Percentiles rank a stretch among this genome's conserved stretches.
phyloP scores from a whole-genome alignment of 2,329 filamentous ascomycete genomes.

The Apiospora marii region DNA sequence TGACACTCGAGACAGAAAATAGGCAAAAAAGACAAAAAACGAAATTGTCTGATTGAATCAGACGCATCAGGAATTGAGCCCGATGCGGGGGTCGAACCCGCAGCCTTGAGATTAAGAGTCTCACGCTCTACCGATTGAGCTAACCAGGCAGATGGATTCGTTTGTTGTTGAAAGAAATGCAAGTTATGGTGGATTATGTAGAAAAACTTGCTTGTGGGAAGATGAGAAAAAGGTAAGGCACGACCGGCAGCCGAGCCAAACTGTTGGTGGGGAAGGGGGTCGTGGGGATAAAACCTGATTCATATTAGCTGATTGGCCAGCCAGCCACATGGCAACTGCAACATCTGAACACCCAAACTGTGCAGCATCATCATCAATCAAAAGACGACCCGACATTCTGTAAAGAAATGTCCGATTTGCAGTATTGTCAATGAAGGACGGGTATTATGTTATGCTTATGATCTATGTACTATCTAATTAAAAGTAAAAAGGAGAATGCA shows the following conservation, averaged over 20 bases:
- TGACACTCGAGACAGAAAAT: too few relatives aligned
- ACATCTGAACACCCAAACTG: too few relatives aligned
- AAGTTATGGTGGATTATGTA: not conserved
- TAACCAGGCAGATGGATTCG: slow-evolving; percentile 53
- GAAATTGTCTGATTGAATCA: not conserved
- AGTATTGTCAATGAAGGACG: not conserved
- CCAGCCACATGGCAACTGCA: too few relatives aligned
- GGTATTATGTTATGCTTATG: not conserved
- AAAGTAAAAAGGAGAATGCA: not conserved
- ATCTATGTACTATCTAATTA: not conserved
- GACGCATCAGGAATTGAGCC: slow-evolving; percentile 39
- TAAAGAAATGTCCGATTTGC: not conserved
- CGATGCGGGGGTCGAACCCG: slow-evolving; percentile 56
- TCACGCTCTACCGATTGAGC: slow-evolving; percentile 76
- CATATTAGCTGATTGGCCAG: too few relatives aligned
- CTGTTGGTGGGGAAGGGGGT: too few relatives aligned
- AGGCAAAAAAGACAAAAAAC: not conserved
- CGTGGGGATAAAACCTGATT: too few relatives aligned
- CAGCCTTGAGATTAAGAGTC: slow-evolving; percentile 61
- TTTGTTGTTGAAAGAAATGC: not conserved
- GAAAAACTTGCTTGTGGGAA: too few relatives aligned
- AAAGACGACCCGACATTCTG: not conserved
- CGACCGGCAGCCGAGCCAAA: too few relatives aligned
- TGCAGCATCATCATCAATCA: too few relatives aligned
- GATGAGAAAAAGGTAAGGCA: too few relatives aligned